phyloP scores from a whole-genome alignment of 257 asterid genomes.

The Fraxinus anomala region DNA sequence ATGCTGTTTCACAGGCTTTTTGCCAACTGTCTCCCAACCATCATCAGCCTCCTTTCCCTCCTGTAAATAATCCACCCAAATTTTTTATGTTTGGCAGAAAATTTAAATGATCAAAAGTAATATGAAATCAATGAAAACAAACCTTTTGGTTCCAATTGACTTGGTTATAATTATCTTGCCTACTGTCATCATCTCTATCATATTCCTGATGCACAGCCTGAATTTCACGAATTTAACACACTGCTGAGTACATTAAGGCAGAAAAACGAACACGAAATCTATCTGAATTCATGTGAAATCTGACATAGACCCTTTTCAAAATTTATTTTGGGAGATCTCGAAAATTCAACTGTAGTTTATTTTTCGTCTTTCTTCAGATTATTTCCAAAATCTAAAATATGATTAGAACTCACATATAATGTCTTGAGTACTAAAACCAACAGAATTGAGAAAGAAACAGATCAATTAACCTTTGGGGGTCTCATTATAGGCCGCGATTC shows the following conservation, averaged over 20 bases:
- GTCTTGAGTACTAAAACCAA: constrained; percentile 6
- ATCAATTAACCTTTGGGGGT: constrained; percentile 37
- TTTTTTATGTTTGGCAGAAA: constrained; percentile 3
- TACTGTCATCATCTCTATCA: constrained; percentile 24
- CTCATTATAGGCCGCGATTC: constrained; percentile 37
- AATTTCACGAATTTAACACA: background rate
- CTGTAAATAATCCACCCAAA: constrained; percentile 40
- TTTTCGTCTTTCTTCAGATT: background rate
- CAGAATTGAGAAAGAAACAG: background rate
- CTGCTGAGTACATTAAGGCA: constrained; percentile 14
- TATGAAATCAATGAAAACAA: constrained; percentile 19
- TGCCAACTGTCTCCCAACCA: constrained; percentile 80
- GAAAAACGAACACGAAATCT: background rate
- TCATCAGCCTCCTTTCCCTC: constrained; percentile 44
- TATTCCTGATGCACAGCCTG: constrained; percentile 25
- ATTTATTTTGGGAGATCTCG: background rate
- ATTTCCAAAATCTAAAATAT: background rate
- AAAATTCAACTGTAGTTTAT: background rate
- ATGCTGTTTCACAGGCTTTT: constrained; percentile 54
- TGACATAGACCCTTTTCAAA: background rate
- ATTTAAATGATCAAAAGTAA: constrained; percentile 17
- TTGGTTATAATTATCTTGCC: constrained; percentile 23
- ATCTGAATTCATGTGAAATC: background rate
- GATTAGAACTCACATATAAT: background rate
- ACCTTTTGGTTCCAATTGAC: constrained; percentile 34